These are phyloP conservation scores for Haplosporangium gracile DNA, from an alignment of 192 early-diverging fungal species.

Conservation along the genomic window DNA sequence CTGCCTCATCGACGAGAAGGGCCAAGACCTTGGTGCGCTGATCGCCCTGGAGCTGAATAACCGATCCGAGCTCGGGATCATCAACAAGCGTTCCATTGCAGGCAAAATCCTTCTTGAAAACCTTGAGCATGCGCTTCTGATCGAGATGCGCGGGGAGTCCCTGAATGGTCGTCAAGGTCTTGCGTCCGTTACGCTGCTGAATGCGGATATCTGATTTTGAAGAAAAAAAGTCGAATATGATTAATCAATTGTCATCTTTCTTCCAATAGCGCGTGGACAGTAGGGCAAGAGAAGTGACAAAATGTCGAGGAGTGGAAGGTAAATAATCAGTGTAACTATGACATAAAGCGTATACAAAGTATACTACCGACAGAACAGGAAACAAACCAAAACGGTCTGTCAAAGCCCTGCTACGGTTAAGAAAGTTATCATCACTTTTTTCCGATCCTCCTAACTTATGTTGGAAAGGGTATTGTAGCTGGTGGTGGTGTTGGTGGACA, in stretches of 20 bases:
- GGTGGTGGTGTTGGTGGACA: no score
- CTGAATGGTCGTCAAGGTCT: conserved; percentile 96
- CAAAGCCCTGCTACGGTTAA: conserved; percentile 55
- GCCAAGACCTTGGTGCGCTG: conserved; percentile 86
- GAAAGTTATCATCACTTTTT: conserved; percentile 60
- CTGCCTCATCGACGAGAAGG: conserved; percentile 79
- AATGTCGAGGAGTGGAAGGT: not conserved
- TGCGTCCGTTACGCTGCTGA: conserved; percentile 96
- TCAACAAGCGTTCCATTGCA: conserved; percentile 95
- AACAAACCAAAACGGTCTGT: conserved; percentile 54
- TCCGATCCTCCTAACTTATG: no score
- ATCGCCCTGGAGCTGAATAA: conserved; percentile 96
- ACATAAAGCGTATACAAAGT: conserved; percentile 57
- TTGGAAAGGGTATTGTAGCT: not conserved
- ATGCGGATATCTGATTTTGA: conserved; percentile 89
- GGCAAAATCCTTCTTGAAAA: conserved; percentile 96
- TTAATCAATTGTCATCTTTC: not conserved
- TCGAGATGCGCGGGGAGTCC: conserved; percentile 89
- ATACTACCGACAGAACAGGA: conserved; percentile 57
- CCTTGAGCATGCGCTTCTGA: conserved; percentile 92
- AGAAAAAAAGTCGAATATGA: not conserved
- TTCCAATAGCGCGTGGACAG: not conserved
- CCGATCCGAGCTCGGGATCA: conserved; percentile 91
- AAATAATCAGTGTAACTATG: conserved; percentile 60
- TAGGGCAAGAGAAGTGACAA: not conserved